Base-by-base conservation (phyloP, 331 rosid genomes). In the Malus hybrid region DNA sequence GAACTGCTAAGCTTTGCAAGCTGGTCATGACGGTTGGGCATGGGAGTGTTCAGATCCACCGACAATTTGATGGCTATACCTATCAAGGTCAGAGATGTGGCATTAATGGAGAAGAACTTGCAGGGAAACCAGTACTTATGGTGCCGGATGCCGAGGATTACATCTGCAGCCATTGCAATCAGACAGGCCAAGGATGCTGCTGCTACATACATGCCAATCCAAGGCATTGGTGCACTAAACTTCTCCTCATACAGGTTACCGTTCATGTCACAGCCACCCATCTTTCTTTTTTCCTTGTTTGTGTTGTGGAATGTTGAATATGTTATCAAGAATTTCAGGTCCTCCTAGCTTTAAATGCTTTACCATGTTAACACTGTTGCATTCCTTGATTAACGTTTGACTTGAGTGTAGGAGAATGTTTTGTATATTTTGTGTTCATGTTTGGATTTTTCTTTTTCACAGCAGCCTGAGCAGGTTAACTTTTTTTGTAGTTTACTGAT, bases 151-250 rank as follows among this genome's bases (percentile, higher is more conserved):
- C 95, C 87, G 2, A 77, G 66, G 22, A 90, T 72, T 67, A 80
- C 80, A 80, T 94, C 99, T 12, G 80, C 78, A 5, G 88, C 88
- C 88, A 87, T 83, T 19, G 90, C 88, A 20, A 82, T 36, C 46
- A 94, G 84, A 75, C 96, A 91, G 2, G 74, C 78, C 1, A 85
- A 60, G 5, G 97, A 87, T 71, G 97, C 97, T 80, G 89, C 85
- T 31, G 87, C 96, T 73, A 94, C 89, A 71, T 94, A 94, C 63
- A 88, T 57, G 65, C 99, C 99, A 33, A 94, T 86, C 99, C 99
- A 94, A 63, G 99, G 99, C 90, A 94, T 81, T 0, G 99, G 99
- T 76, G 78, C 76, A 81, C 85, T 91, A 89, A 88, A 94, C 22
- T 86, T 84, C 10, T 91, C 57, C 56, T 69, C 96, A 27, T 91